Percentiles rank a stretch among this genome's conserved stretches.
These are phyloP conservation scores for Leishmania major DNA, from an alignment of 208 protist genomes.

Conservation along the genomic window DNA sequence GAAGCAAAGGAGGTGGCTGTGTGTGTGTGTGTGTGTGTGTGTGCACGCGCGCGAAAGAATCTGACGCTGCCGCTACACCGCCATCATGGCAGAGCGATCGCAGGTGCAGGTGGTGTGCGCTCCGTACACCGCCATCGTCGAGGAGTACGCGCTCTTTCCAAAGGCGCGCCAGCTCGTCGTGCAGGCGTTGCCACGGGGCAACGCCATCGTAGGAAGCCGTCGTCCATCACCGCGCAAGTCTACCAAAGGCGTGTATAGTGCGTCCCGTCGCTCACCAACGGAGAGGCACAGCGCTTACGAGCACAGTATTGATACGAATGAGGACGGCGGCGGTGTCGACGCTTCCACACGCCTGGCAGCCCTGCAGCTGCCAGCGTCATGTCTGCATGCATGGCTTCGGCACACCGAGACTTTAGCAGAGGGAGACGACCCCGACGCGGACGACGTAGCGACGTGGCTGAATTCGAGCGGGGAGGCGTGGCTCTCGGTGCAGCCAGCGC, in stretches of 20 bases:
- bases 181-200: neutral
- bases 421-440: neutral
- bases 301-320: neutral
- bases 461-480: slow-evolving; percentile 2
- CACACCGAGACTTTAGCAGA: slow-evolving; percentile 2
- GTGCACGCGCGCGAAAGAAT: too few species aligned
- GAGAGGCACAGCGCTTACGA: neutral
- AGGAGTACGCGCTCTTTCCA: slow-evolving; percentile 19
- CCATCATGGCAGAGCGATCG: neutral
- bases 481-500: slow-evolving; percentile 29
- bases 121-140: slow-evolving; percentile 11
- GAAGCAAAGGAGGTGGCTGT: neutral
- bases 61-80: neutral
- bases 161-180: slow-evolving; percentile 20
- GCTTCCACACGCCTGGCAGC: slow-evolving; percentile 9
- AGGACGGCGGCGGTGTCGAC: neutral
- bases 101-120: slow-evolving; percentile 21
- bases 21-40: neutral
- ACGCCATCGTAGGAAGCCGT: neutral
- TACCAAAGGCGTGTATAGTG: neutral
- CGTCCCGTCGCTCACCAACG: neutral
- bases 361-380: slow-evolving; percentile 5
- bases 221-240: neutral
- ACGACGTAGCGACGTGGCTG: neutral
- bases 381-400: slow-evolving; percentile 18